Conservation (phyloP, 441 rosid species). For the Erysimum pusillum region DNA sequence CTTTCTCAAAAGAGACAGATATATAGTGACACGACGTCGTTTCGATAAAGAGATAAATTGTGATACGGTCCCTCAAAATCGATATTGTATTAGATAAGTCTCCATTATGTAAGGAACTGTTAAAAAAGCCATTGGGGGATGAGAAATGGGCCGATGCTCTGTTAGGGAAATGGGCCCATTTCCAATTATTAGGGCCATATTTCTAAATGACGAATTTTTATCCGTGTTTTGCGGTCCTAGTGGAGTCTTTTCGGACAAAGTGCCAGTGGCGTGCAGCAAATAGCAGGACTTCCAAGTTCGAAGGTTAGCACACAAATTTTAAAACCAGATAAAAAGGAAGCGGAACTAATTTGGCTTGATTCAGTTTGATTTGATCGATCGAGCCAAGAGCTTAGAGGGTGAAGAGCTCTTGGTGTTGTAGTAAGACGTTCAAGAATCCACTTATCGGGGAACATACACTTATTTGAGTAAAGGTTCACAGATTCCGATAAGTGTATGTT, state of each 20-base stretch:
- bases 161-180: background rate
- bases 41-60: background rate
- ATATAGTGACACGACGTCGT: background rate
- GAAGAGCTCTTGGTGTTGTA: background rate
- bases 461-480: background rate
- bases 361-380: background rate
- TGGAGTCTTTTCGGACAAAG: conserved; percentile 4
- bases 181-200: background rate
- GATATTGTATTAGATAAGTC: background rate
- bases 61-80: background rate
- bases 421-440: background rate
- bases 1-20: background rate
- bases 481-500: background rate
- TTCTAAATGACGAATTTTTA: background rate
- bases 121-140: background rate
- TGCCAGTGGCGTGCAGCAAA: conserved; percentile 8
- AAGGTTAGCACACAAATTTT: background rate
- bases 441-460: no score
- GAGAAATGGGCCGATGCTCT: conserved; percentile 20
- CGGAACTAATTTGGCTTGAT: background rate
- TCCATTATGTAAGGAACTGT: background rate
- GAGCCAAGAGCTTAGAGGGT: conserved; percentile 6
- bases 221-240: background rate
- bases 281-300: background rate
- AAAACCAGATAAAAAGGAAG: background rate